A percentile compares a stretch with the other conserved stretches of the same genome.
Conservation (phyloP, 768 basidiomycete species). For the Tulasnella sp. region DNA sequence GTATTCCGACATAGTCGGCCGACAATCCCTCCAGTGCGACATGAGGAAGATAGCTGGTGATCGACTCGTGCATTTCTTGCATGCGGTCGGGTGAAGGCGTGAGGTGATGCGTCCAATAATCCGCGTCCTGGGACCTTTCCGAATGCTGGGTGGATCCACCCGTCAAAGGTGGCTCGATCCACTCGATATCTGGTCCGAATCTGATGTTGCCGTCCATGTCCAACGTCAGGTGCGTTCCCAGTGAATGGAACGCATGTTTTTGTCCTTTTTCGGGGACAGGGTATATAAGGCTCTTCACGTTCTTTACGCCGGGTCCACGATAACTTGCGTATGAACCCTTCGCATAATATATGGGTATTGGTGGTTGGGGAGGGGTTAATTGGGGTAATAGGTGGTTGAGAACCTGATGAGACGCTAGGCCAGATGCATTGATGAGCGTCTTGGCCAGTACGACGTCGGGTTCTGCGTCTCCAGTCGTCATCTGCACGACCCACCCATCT, state of each 20-base stretch:
- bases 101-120: conserved; percentile 67
- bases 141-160: conserved; percentile 30
- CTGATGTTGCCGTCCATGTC: conserved; percentile 73
- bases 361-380: conserved; percentile 25
- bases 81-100: conserved; percentile 42
- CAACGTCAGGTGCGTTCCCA: conserved; percentile 86
- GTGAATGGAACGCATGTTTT: conserved; percentile 49
- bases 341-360: conserved; percentile 66
- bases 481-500: conserved; percentile 83
- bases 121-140: conserved; percentile 33
- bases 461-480: conserved; percentile 35
- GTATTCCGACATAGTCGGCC: conserved; percentile 73
- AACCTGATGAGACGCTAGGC: conserved; percentile 57
- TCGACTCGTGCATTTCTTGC: conserved; percentile 53
- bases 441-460: conserved; percentile 56
- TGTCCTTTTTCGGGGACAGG: conserved; percentile 51
- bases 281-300: conserved; percentile 71
- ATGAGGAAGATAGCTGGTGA: conserved; percentile 60
- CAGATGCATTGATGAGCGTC: conserved; percentile 72
- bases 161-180: conserved; percentile 42
- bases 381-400: conserved; percentile 55
- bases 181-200: conserved; percentile 90
- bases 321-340: conserved; percentile 84
- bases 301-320: conserved; percentile 55
- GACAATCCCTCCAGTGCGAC: conserved; percentile 48